Base-by-base conservation (phyloP, 2,329 filamentous ascomycete genomes). In the Colletotrichum neosansevieriae region DNA sequence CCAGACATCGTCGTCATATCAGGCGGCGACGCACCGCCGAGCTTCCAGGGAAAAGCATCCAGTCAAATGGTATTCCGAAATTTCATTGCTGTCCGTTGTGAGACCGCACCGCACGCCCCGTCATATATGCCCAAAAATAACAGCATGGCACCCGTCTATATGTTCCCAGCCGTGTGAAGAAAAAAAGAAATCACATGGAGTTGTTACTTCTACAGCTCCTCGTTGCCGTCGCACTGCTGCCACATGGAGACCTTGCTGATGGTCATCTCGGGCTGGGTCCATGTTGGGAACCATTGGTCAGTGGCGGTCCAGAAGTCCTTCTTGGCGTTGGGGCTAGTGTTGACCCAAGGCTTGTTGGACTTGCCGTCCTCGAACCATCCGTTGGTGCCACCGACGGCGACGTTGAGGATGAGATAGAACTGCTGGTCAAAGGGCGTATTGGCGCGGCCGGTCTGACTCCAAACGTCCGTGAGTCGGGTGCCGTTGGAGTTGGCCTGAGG, bases 291-390 rank as follows among this genome's bases (percentile, higher is more conserved):
- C 92, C 92, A 95, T 32, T 81, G 72, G 62, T 88, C 81, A 53
- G 86, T 85, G 0, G 88, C 85, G 17, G 90, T 81, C 92, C 92
- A 96, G 77, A 97, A 97, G 75, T 95, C 92, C 74, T 86, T 88
- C 78, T 85, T 88, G 7, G 93, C 92, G 11, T 86, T 90, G 2
- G 83, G 78, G 58, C 88, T 90, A 15, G 77, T 81, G 76, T 96
- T 91, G 36, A 93, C 84, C 93, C 93, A 97, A 1, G 93, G 93
- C 83, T 97, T 97, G 36, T 85, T 86, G 47, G 84, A 85, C 72
- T 85, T 82, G 19, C 89, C 88, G 76, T 97, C 92, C 74, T 91
- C 82, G 75, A 96, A 97, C 92, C 92, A 97, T 42, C 93, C 93
- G 72, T 94, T 94, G 21, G 90, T 93, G 57, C 89, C 89, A 34